phyloP scores from a whole-genome alignment of 179 eudicot genomes.

The Beta macrorhiza region DNA sequence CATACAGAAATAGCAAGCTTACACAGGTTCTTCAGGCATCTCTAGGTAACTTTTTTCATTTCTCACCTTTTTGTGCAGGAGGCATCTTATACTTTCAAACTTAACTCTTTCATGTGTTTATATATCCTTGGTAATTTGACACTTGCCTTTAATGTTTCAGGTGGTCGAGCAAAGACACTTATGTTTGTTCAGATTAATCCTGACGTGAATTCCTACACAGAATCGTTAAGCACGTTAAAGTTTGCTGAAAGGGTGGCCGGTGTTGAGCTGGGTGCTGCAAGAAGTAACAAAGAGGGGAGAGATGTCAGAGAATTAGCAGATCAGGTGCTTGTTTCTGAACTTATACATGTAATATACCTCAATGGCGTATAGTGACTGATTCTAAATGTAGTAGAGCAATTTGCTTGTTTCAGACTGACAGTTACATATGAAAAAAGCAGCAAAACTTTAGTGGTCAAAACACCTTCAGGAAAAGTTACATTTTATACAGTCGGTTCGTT shows the following conservation, averaged over 20 bases:
- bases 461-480: background rate
- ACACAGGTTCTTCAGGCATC: conserved; percentile 95
- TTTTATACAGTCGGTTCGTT: background rate
- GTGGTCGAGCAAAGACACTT: conserved; percentile 98
- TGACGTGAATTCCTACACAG: conserved; percentile 61
- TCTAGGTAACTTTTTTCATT: conserved; percentile 48
- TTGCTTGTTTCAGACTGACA: background rate
- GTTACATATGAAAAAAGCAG: background rate
- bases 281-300: conserved; percentile 70
- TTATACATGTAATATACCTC: background rate
- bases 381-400: background rate
- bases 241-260: conserved; percentile 97
- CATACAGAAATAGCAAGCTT: conserved; percentile 97
- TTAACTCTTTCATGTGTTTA: background rate
- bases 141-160: conserved; percentile 37
- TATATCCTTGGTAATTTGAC: background rate
- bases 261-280: conserved; percentile 91
- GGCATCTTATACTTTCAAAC: background rate
- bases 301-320: conserved; percentile 79
- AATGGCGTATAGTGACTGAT: background rate
- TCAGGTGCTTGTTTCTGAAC: conserved; percentile 51
- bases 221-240: conserved; percentile 78
- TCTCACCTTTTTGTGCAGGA: background rate
- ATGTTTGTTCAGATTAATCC: conserved; percentile 98
- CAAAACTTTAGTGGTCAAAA: background rate